These are phyloP conservation scores for Albizia julibrissin DNA, from an alignment of 306 rosid genomes.

Conservation along the genomic window DNA sequence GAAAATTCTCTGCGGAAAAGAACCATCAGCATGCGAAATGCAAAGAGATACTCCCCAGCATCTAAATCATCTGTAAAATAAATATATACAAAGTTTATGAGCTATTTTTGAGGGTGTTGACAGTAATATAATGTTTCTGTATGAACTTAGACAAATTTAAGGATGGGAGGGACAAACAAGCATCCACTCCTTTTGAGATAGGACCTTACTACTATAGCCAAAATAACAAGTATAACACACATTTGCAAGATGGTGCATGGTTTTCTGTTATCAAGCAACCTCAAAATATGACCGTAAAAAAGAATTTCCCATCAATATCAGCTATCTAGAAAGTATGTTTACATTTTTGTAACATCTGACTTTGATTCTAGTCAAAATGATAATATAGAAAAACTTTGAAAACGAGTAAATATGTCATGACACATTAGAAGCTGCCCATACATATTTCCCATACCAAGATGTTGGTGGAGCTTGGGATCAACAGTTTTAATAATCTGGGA, in stretches of 20 bases:
- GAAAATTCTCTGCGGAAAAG: conserved; percentile 97
- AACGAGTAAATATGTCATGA: conserved; percentile 14
- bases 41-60: conserved; percentile 95
- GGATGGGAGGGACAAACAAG: not conserved
- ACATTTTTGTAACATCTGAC: conserved; percentile 4
- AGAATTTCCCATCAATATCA: conserved; percentile 12
- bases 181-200: not conserved
- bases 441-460: conserved; percentile 68
- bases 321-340: conserved; percentile 1
- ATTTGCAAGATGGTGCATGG: not conserved
- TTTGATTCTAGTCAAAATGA: conserved; percentile 9
- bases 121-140: not conserved
- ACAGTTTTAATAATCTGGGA: conserved; percentile 87
- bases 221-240: not conserved
- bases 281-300: conserved; percentile 1
- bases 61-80: conserved; percentile 82
- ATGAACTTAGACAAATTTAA: not conserved
- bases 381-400: conserved; percentile 9
- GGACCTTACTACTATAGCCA: not conserved
- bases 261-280: not conserved
- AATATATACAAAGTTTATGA: conserved; percentile 22
- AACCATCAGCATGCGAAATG: conserved; percentile 98
- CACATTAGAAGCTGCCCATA: conserved; percentile 7
- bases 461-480: conserved; percentile 97
- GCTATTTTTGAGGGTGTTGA: not conserved